Percentiles rank a stretch among this genome's conserved stretches.
Evolutionary conservation across 2,329 filamentous ascomycete species (phyloP).

Genomic region (Exophiala sp.): DNA sequence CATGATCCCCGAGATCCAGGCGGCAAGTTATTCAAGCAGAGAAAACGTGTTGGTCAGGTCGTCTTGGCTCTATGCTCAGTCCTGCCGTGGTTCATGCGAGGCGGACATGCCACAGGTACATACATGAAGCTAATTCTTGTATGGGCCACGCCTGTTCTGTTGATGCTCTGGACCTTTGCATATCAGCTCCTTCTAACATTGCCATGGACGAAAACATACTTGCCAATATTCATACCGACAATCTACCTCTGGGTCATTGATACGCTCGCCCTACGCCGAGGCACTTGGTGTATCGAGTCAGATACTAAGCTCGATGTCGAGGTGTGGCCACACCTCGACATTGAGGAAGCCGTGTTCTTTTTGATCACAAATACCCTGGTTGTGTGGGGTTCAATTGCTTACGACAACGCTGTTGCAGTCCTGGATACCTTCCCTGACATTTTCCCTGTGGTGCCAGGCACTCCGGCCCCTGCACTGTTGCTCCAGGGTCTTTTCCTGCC

Average conservation of each 20-base stretch:
- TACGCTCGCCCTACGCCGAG: conserved; percentile 58
- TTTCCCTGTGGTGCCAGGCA: conserved; percentile 48
- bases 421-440: conserved; percentile 56
- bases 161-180: conserved; percentile 59
- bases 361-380: conserved; percentile 63
- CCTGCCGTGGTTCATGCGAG: conserved; percentile 38
- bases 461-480: conserved; percentile 47
- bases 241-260: conserved; percentile 68
- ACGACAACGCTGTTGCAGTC: conserved; percentile 63
- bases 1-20: conserved; percentile 22
- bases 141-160: conserved; percentile 62
- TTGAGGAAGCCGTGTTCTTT: conserved; percentile 72
- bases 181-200: conserved; percentile 59
- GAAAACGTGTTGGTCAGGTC: conserved; percentile 48
- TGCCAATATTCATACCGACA: conserved; percentile 59
- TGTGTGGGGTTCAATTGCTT: conserved; percentile 61
- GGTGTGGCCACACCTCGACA: conserved; percentile 60
- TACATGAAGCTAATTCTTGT: conserved; percentile 65
- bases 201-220: conserved; percentile 51
- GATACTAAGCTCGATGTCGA: conserved; percentile 61
- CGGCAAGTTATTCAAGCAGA: conserved; percentile 36
- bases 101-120: conserved; percentile 47
- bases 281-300: conserved; percentile 65
- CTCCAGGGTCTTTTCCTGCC: conserved; percentile 49
- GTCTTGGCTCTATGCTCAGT: conserved; percentile 36